phyloP scores from a whole-genome alignment of 345 rosid genomes.

The Limnanthes douglasii region DNA sequence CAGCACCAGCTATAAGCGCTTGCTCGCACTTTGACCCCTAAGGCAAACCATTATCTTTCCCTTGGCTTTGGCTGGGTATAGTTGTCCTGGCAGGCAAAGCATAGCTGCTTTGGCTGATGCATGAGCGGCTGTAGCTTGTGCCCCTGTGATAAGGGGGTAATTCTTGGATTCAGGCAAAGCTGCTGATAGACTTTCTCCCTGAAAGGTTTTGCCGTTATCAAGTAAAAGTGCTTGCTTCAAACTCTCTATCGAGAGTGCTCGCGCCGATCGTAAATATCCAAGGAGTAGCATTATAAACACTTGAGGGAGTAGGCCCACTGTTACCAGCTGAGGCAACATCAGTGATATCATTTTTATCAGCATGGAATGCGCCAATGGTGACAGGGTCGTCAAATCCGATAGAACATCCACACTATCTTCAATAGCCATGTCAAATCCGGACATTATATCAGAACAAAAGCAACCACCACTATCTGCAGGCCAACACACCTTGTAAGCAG shows the following conservation, averaged over 20 bases:
- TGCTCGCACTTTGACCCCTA: no score
- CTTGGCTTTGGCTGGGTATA: no score
- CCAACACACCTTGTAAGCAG: slow-evolving; percentile 30
- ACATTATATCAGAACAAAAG: slow-evolving; percentile 22
- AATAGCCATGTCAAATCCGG: slow-evolving; percentile 22
- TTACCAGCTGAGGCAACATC: slow-evolving; percentile 19
- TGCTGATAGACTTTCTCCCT: slow-evolving; percentile 30
- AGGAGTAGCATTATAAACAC: slow-evolving; percentile 33
- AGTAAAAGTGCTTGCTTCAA: slow-evolving; percentile 22
- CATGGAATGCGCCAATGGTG: slow-evolving; percentile 9
- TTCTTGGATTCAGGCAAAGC: slow-evolving; percentile 15
- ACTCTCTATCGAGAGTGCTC: slow-evolving; percentile 35
- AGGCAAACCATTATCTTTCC: no score
- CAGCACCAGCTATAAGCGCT: no score
- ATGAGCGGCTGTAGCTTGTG: slow-evolving; percentile 15
- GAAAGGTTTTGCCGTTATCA: slow-evolving; percentile 18
- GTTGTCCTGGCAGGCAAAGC: no score
- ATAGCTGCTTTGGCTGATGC: slow-evolving; percentile 14
- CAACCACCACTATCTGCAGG: slow-evolving; percentile 8
- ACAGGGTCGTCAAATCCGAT: slow-evolving; percentile 6
- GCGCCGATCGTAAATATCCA: slow-evolving; percentile 58
- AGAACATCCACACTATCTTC: slow-evolving; percentile 24
- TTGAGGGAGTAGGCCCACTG: slow-evolving; percentile 20
- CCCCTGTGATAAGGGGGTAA: slow-evolving; percentile 22
- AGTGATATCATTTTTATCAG: slow-evolving; percentile 2